phyloP scores from a whole-genome alignment of 441 rosid genomes.

The Adansonia grandidieri region DNA sequence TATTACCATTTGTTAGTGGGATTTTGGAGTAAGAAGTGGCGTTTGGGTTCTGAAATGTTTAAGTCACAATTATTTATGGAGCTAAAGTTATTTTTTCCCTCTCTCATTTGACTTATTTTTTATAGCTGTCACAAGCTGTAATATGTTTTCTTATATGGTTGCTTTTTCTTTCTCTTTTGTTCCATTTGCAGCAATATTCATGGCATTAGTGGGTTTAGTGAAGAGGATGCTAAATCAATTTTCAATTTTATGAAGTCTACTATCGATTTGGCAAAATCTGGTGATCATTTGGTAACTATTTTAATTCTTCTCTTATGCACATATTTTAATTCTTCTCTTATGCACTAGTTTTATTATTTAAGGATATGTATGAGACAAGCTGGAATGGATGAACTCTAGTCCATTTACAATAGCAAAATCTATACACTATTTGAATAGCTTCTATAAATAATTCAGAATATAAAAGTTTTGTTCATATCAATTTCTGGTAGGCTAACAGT shows the following conservation, averaged over 20 bases:
- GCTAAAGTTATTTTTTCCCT: background rate
- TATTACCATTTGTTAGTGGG: background rate
- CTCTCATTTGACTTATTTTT: background rate
- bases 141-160: slow-evolving; percentile 2
- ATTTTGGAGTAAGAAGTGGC: background rate
- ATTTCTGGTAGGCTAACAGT: background rate
- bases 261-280: slow-evolving; percentile 64
- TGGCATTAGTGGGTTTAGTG: slow-evolving; percentile 79
- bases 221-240: slow-evolving; percentile 50
- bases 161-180: background rate
- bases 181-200: slow-evolving; percentile 65
- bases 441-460: background rate
- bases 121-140: background rate
- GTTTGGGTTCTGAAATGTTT: background rate
- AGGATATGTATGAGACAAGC: background rate
- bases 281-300: slow-evolving; percentile 58
- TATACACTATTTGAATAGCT: background rate
- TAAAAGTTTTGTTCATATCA: background rate
- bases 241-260: slow-evolving; percentile 49
- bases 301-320: slow-evolving; percentile 22
- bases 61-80: background rate
- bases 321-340: background rate
- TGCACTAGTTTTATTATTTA: background rate
- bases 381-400: too few relatives aligned
- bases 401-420: too few relatives aligned